Evolutionary conservation across 2,329 filamentous ascomycete genomes (phyloP), one percentile per base, ranked within the genome.

Genomic region (Botrytis porri): DNA sequence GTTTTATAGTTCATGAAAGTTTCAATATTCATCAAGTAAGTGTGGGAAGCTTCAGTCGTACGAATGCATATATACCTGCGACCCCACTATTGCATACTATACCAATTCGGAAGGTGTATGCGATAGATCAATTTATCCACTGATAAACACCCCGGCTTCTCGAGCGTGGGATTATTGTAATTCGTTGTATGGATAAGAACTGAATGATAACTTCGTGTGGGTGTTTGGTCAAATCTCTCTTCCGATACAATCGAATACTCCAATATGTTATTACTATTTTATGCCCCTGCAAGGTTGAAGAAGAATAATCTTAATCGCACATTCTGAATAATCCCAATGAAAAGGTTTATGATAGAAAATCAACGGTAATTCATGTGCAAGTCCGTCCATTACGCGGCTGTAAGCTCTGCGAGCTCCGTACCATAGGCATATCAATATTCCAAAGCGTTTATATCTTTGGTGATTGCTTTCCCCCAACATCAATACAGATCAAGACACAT

Each of bases 41-140:
- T 9, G 20, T 51, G 63, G 4, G 32, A 20, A 51, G 63, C 43
- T 37, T 48, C 62, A 48, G 62, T 14, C 25, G 20, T 25, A 65
- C 62, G 22, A 25, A 35, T 61, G 22, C 25, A 39, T 61, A 61
- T 61, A 29, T 37, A 43, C 25, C 25, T 29, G 61, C 61, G 16
- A 29, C 61, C 61, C 61, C 61, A 63, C 61, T 63, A 29, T 63
- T 32, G 29, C 8, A 39, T 29, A 22, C 18, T 20, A 14, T 20
- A 66, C 64, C 16, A n/a, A 66, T 66, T 18, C 16, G 64, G 64
- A 66, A 66, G 39, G 64, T 51, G 32, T 66, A 51, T 66, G 64
- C 64, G 64, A 25, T 20, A 54, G 22, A 25, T 22, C 9, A 39
- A 66, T 51, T 32, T 48, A 64, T 48, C 62, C 22, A n/a, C 43